phyloP scores from a whole-genome alignment of 208 protist species.

The Leptomonas seymouri region DNA sequence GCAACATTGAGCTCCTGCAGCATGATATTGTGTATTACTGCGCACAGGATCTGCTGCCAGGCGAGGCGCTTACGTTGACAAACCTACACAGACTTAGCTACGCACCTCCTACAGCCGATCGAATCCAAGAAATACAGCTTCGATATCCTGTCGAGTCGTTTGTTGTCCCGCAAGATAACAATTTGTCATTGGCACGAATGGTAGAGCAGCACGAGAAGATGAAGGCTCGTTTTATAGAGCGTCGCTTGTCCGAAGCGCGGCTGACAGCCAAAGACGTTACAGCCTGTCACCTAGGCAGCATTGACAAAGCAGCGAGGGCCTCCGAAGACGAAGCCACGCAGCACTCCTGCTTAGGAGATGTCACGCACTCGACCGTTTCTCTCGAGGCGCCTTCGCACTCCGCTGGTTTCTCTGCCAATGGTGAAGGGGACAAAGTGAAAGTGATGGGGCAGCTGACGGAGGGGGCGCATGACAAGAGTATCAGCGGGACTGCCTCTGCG shows the following conservation, averaged over 20 bases:
- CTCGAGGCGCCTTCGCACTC: conserved; percentile 11
- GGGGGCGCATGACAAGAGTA: background rate
- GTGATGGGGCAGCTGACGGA: background rate
- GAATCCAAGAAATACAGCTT: conserved; percentile 60
- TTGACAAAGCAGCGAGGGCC: background rate
- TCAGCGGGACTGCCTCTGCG: background rate
- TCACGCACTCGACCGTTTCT: conserved; percentile 10
- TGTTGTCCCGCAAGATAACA: conserved; percentile 77
- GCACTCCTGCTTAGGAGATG: conserved; percentile 6
- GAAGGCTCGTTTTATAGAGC: conserved; percentile 42
- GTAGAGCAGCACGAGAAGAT: conserved; percentile 63
- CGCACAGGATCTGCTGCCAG: conserved; percentile 41
- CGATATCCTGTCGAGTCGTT: conserved; percentile 84
- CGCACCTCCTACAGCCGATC: conserved; percentile 64
- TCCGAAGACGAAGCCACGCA: conserved; percentile 2
- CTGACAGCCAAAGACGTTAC: conserved; percentile 50
- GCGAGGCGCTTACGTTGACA: conserved; percentile 57
- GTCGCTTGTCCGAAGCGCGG: conserved; percentile 20
- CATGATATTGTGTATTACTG: conserved; percentile 87
- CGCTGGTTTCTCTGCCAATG: background rate
- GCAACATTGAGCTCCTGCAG: conserved; percentile 72
- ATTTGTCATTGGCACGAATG: conserved; percentile 67
- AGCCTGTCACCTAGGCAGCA: conserved; percentile 35
- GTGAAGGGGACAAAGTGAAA: background rate
- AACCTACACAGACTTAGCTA: conserved; percentile 82